These are phyloP conservation scores for Inga oerstediana DNA, from an alignment of 306 rosid genomes.

Conservation along the genomic window DNA sequence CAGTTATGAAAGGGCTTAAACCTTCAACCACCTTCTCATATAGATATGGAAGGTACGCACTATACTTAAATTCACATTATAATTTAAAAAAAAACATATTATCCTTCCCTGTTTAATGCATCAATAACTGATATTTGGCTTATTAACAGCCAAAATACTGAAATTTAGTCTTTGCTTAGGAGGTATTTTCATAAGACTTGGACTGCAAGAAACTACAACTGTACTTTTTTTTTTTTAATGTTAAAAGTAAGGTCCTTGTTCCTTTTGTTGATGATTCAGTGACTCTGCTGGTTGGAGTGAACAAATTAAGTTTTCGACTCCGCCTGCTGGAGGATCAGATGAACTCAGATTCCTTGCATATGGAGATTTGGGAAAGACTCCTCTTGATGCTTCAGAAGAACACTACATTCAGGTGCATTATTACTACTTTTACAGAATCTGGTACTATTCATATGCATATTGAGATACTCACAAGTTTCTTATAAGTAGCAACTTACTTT, in stretches of 20 bases:
- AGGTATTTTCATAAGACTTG: neutral
- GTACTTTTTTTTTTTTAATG: neutral
- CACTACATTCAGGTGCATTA: constrained; percentile 85
- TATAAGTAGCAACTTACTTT: neutral
- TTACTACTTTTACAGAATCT: neutral
- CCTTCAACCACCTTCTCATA: constrained; percentile 71
- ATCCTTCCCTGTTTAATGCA: neutral
- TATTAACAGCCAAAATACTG: neutral
- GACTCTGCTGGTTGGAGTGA: constrained; percentile 76
- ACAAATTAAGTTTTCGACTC: constrained; percentile 59
- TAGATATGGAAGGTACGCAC: constrained; percentile 79
- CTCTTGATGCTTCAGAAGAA: constrained; percentile 71
- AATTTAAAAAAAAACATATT: too few species aligned
- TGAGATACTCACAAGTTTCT: neutral
- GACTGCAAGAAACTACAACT: constrained; percentile 1
- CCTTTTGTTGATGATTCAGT: constrained; percentile 42
- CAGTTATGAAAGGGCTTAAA: constrained; percentile 71
- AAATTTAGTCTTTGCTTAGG: neutral
- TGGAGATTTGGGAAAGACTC: constrained; percentile 96
- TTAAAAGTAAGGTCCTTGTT: neutral
- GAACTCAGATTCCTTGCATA: constrained; percentile 68
- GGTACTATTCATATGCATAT: constrained; percentile 15
- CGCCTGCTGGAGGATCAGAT: constrained; percentile 78
- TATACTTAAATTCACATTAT: neutral
- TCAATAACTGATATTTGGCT: neutral